phyloP scores from a whole-genome alignment of 2,329 filamentous ascomycete species.

The Fusarium sp. region DNA sequence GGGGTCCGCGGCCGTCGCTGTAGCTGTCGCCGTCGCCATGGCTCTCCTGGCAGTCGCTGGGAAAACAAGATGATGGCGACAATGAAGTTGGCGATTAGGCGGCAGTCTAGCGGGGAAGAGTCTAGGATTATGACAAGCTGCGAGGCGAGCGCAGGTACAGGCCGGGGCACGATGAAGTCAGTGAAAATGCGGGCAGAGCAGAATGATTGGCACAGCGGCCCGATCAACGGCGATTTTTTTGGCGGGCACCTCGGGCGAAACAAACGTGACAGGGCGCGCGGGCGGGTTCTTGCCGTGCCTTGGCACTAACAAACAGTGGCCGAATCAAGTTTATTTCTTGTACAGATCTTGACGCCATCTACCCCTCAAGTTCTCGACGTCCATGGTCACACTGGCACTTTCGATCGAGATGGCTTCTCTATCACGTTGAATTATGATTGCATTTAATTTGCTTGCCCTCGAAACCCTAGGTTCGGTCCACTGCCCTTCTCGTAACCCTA shows the following conservation, averaged over 20 bases:
- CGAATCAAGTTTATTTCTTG: constrained; percentile 38
- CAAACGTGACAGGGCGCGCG: constrained; percentile 20
- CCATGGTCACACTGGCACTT: neutral
- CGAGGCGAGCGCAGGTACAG: constrained; percentile 45
- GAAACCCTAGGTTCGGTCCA: constrained; percentile 43
- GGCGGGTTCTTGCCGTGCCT: constrained; percentile 28
- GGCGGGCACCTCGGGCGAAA: constrained; percentile 18
- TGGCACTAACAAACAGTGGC: constrained; percentile 18
- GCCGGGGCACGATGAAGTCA: constrained; percentile 38
- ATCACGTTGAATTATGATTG: neutral
- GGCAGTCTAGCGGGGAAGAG: constrained; percentile 21
- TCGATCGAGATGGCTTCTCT: neutral
- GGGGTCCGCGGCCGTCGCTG: constrained; percentile 35
- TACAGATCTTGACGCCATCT: constrained; percentile 14
- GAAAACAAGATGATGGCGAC: constrained; percentile 13
- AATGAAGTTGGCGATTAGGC: constrained; percentile 6
- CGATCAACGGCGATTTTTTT: constrained; percentile 35
- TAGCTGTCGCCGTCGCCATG: constrained; percentile 17
- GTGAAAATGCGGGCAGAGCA: constrained; percentile 16
- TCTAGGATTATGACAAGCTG: constrained; percentile 39
- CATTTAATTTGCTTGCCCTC: neutral
- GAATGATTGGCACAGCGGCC: constrained; percentile 44
- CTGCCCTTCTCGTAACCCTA: constrained; percentile 37
- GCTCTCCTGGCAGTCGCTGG: constrained; percentile 13
- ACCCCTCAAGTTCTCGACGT: constrained; percentile 13